Evolutionary conservation across 2,329 filamentous ascomycete genomes (phyloP), one percentile per base, ranked within the genome.

Genomic region (Spiromastix sp.): DNA sequence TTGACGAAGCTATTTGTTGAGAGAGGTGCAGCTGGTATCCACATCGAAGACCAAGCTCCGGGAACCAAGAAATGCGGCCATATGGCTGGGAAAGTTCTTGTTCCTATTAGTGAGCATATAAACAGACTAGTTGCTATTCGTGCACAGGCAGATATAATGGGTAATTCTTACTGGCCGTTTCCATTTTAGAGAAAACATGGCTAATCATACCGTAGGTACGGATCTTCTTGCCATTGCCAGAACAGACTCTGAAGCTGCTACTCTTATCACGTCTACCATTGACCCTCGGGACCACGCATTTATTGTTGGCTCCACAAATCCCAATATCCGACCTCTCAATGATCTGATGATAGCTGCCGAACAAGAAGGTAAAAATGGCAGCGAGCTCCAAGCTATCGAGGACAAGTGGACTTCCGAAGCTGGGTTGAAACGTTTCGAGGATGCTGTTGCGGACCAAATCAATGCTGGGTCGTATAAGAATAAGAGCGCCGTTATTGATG

Each of bases 61-160:
- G 91, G 91, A 36, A 96, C 91, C 32, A 98, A 98, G 77, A 98
- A 98, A 75, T 98, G 91, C 61, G 91, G 91, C 44, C 91, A 96
- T 67, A 96, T 96, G 91, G 91, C 91, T 47, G 91, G 91, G 55
- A 96, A 96, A 68, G 91, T 96, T 28, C 71, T 98, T 41, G 91
- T 98, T 34, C 91, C 91, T 33, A 93, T 95, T 57, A 84, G 78
- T 63, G 91, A 98, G 68, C 91, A 98, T 69, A 95, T 96, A 67
- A 96, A 95, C 70, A 81, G 91, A 37, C 72, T 98, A 36, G 86
- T 98, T 33, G 87, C 91, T 49, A 96, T 98, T 59, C 81, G 91
- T 41, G 89, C 91, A 4, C 91, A 98, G 66, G 89, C 91, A 48
- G 91, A 98, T 57, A 96, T 98, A 54, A 96, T 98, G 91, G 91